Conservation (phyloP, 1,284 basidiomycete genomes). For the Malassezia dermatis region DNA sequence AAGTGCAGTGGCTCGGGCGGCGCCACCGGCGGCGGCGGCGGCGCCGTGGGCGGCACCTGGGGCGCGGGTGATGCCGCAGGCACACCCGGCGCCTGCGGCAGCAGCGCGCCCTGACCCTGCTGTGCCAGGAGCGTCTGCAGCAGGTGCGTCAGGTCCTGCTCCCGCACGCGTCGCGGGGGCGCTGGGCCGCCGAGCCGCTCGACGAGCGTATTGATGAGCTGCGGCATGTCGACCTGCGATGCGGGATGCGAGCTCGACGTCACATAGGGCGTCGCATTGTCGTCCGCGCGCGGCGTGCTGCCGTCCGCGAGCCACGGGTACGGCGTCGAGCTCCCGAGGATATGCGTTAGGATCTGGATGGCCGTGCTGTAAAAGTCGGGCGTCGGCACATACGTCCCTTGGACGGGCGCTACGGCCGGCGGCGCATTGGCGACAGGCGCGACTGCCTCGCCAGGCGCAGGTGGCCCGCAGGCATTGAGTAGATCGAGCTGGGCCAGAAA, state of each 20-base stretch:
- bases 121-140: slow-evolving; percentile 30
- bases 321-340: slow-evolving; percentile 29
- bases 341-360: slow-evolving; percentile 37
- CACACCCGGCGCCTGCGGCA: background rate
- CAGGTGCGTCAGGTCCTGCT: slow-evolving; percentile 31
- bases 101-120: slow-evolving; percentile 13
- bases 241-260: background rate
- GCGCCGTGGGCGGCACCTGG: background rate
- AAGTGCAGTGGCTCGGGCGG: slow-evolving; percentile 10
- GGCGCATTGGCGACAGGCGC: background rate
- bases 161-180: slow-evolving; percentile 20
- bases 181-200: slow-evolving; percentile 22
- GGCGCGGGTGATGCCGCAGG: background rate
- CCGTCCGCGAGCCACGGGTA: slow-evolving; percentile 21
- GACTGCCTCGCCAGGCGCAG: background rate
- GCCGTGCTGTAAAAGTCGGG: slow-evolving; percentile 31
- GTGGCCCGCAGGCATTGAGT: background rate
- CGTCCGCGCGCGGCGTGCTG: slow-evolving; percentile 19
- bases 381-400: slow-evolving; percentile 5
- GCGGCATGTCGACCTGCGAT: slow-evolving; percentile 1
- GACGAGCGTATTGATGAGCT: slow-evolving; percentile 26
- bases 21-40: background rate
- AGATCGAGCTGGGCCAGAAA: slow-evolving; percentile 12
- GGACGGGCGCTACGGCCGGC: background rate
- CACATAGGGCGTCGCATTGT: background rate